Evolutionary conservation across 257 asterid genomes (phyloP).

Genomic region (Eustoma russellianum): DNA sequence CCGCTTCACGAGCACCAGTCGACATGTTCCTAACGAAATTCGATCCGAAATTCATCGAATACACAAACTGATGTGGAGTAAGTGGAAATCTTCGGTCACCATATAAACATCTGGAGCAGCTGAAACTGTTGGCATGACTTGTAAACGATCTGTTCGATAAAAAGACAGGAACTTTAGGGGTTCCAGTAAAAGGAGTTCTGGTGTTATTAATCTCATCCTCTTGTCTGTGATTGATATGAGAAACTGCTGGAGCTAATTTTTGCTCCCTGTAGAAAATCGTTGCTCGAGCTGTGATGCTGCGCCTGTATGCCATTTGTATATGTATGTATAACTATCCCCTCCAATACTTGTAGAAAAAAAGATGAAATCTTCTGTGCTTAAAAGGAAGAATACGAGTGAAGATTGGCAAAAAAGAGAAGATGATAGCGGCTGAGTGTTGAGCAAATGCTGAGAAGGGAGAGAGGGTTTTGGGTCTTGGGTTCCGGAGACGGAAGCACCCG

Average conservation of each 20-base stretch:
- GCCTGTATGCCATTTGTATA: conserved; percentile 57
- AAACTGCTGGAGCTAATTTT: conserved; percentile 40
- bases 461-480: conserved; percentile 5
- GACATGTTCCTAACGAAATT: conserved; percentile 50
- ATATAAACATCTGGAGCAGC: conserved; percentile 22
- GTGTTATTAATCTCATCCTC: conserved; percentile 31
- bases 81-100: conserved; percentile 26
- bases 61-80: conserved; percentile 8
- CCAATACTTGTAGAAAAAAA: not conserved
- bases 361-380: not conserved
- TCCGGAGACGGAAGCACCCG: not conserved
- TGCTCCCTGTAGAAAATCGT: conserved; percentile 63
- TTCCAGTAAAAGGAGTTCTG: conserved; percentile 12
- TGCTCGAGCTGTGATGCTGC: conserved; percentile 53
- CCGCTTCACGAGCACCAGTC: conserved; percentile 41
- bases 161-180: conserved; percentile 16
- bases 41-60: conserved; percentile 35
- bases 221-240: conserved; percentile 26
- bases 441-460: not conserved
- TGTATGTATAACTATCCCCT: too few relatives aligned
- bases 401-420: not conserved
- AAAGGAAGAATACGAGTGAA: not conserved
- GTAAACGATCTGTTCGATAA: conserved; percentile 23
- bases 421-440: not conserved
- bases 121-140: conserved; percentile 18